Conservation (phyloP, 164 flowering plant genomes). For the Saururus chinensis region DNA sequence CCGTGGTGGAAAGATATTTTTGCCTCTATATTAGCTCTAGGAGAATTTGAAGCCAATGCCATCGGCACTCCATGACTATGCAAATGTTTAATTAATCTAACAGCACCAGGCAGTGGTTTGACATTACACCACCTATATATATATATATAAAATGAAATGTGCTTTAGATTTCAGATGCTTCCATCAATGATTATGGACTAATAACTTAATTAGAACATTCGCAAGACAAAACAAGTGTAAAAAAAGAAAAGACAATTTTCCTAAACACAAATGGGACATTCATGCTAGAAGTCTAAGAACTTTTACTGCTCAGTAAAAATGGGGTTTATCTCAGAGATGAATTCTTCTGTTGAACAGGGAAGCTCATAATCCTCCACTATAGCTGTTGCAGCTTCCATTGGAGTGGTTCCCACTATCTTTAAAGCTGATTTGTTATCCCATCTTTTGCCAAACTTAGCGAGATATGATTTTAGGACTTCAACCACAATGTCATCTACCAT, state of each 20-base stretch:
- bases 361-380: slow-evolving; percentile 76
- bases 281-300: too few relatives aligned
- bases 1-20: slow-evolving; percentile 71
- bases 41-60: slow-evolving; percentile 92
- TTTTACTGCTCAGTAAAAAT: slow-evolving; percentile 59
- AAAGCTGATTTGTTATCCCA: slow-evolving; percentile 74
- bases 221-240: neutral
- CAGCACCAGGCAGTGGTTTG: slow-evolving; percentile 77
- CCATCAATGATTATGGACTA: too few relatives aligned
- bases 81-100: slow-evolving; percentile 71
- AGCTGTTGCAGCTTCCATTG: slow-evolving; percentile 56
- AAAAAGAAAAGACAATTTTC: neutral
- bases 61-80: slow-evolving; percentile 48
- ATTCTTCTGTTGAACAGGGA: slow-evolving; percentile 49
- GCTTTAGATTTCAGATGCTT: neutral
- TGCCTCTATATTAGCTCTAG: slow-evolving; percentile 42
- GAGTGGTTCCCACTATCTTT: slow-evolving; percentile 59
- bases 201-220: neutral
- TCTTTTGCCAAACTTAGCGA: slow-evolving; percentile 66
- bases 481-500: slow-evolving; percentile 59
- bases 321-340: slow-evolving; percentile 54
- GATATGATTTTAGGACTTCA: slow-evolving; percentile 44
- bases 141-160: neutral
- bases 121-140: slow-evolving; percentile 73
- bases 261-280: neutral